Percentiles rank a stretch among this genome's conserved stretches.
Evolutionary conservation across 106 monocot species (phyloP).

Genomic region (Apostasia ramifera): DNA sequence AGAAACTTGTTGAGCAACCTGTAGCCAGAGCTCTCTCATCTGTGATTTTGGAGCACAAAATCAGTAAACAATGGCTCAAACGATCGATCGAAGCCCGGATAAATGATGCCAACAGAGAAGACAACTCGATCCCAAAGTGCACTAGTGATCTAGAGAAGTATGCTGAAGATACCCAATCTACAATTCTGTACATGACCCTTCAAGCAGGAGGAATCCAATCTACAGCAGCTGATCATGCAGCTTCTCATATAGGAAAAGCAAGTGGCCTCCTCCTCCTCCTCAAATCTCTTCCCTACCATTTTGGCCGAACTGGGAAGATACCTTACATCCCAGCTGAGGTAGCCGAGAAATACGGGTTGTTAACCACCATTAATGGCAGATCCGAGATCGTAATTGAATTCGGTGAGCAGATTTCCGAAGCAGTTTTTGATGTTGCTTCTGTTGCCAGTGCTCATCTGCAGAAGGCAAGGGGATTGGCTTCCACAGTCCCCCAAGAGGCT

Average conservation of each 20-base stretch:
- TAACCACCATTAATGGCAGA: constrained; percentile 21
- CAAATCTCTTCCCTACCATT: constrained; percentile 80
- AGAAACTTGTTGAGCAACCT: constrained; percentile 70
- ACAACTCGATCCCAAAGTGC: constrained; percentile 21
- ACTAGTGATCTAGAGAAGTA: constrained; percentile 66
- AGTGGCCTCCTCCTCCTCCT: constrained; percentile 74
- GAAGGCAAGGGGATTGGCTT: constrained; percentile 54
- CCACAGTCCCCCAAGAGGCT: constrained; percentile 49
- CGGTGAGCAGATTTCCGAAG: constrained; percentile 47
- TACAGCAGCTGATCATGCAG: constrained; percentile 82
- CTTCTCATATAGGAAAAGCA: constrained; percentile 91
- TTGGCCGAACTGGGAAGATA: constrained; percentile 38
- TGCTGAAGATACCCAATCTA: constrained; percentile 72
- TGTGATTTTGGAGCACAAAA: constrained; percentile 53
- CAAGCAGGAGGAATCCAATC: constrained; percentile 78
- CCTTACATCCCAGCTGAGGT: constrained; percentile 65
- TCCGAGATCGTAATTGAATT: constrained; percentile 51
- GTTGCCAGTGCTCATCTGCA: constrained; percentile 50
- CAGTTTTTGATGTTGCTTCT: constrained; percentile 70
- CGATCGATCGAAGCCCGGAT: constrained; percentile 74
- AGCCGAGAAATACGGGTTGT: constrained; percentile 55
- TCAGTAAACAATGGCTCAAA: constrained; percentile 85
- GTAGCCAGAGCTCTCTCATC: constrained; percentile 67
- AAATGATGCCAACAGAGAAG: constrained; percentile 62
- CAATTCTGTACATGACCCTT: constrained; percentile 72